A percentile compares a stretch with the other conserved stretches of the same genome.
These are phyloP conservation scores for Achlya hypogyna DNA, from an alignment of 352 stramenopile species.

Conservation along the genomic window DNA sequence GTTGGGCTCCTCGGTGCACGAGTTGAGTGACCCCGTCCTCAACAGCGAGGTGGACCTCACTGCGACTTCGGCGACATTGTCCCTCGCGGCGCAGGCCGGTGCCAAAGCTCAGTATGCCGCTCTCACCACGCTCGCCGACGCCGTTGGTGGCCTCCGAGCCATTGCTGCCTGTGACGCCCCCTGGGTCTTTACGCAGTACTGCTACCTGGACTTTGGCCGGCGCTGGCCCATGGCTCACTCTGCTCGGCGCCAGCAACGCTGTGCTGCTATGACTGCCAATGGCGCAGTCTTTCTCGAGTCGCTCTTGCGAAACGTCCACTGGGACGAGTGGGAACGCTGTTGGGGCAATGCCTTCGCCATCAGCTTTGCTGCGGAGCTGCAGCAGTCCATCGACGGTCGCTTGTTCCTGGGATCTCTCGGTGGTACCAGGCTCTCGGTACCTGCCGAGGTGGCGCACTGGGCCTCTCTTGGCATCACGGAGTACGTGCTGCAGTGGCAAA, in stretches of 20 bases:
- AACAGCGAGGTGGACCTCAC: not conserved
- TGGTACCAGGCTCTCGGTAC: not conserved
- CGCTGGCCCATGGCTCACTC: not conserved
- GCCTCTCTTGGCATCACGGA: not conserved
- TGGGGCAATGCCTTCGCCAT: not conserved
- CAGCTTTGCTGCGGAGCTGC: not conserved
- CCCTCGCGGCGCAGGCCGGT: not conserved
- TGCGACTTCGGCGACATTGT: not conserved
- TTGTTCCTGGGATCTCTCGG: not conserved
- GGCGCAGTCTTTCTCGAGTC: not conserved
- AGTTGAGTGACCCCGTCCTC: not conserved
- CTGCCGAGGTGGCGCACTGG: not conserved
- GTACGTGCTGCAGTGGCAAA: constrained; percentile 6
- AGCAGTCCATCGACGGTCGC: not conserved
- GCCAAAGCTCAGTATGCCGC: not conserved
- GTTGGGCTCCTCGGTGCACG: not conserved
- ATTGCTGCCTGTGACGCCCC: not conserved
- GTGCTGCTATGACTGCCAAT: not conserved
- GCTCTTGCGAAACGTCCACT: not conserved
- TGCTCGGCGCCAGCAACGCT: not conserved
- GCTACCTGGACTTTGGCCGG: not conserved
- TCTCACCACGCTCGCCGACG: not conserved
- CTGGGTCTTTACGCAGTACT: not conserved
- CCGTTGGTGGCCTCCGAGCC: not conserved
- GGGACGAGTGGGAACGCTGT: not conserved